Conservation (phyloP, 805 yeast species). For the Metschnikowia cerradonensis region DNA sequence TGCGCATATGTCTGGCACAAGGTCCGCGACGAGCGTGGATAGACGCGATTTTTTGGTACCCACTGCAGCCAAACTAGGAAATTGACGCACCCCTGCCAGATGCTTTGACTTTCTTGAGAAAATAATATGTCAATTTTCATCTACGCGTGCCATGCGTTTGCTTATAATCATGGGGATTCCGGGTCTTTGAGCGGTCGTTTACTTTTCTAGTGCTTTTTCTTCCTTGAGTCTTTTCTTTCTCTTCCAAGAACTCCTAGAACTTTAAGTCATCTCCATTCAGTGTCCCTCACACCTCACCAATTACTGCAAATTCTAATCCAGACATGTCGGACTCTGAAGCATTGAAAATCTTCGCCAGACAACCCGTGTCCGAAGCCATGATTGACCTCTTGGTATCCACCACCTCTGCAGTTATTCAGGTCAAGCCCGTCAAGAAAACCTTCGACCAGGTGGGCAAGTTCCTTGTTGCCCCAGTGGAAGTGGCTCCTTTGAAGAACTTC, state of each 20-base stretch:
- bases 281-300: background rate
- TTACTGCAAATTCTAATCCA: background rate
- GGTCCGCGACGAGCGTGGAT: conserved; percentile 2
- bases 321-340: conserved; percentile 40
- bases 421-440: conserved; percentile 24
- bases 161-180: background rate
- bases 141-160: background rate
- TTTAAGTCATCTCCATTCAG: background rate
- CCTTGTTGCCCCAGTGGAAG: conserved; percentile 23
- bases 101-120: background rate
- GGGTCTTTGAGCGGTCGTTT: background rate
- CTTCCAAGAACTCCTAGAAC: background rate
- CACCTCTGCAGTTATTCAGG: conserved; percentile 53
- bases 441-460: conserved; percentile 13
- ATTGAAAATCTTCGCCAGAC: conserved; percentile 49
- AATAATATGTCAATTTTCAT: background rate
- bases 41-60: conserved; percentile 4
- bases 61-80: background rate
- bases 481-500: conserved; percentile 48
- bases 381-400: conserved; percentile 54
- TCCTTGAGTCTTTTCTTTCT: background rate
- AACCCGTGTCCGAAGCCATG: conserved; percentile 57
- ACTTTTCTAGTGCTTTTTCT: background rate
- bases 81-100: conserved; percentile 2
- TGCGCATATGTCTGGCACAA: conserved; percentile 1